Base-by-base conservation (phyloP, 1,284 basidiomycete genomes). In the Cutaneotrichosporon cyanovorans region DNA sequence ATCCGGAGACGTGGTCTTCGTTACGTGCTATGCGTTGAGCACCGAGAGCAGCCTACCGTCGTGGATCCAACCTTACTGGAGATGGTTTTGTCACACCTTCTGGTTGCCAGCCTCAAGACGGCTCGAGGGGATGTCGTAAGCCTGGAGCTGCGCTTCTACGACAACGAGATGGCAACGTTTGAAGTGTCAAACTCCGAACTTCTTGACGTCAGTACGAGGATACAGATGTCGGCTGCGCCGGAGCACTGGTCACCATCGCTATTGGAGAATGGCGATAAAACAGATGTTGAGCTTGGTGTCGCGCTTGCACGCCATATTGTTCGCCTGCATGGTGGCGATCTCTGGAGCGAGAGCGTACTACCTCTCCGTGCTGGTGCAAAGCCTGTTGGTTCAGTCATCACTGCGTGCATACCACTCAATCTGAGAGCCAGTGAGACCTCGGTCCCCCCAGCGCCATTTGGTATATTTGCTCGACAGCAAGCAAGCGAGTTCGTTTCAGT, bases 251-350 rank as follows among this genome's bases (percentile, higher is more conserved):
- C 25, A 7, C 25, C 25, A 12, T 12, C 25, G 25, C 12, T 12
- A 28, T 6, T 10, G 16, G n/a, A 8, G 32, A 14, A 14, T 6
- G 8, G 6, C 7, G 32, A 16, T 6, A 15, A 34, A 15, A 15
- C 9, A 16, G 32, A 34, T 16, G 42, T 40, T 14, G 52, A 34
- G 11, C 36, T 54, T 15, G 44, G 48, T 14, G 34, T 54, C 10
- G 62, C 38, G 50, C 48, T 69, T 2, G 62, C 59, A 1, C 53
- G 58, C 16, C 72, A 73, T 46, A 60, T 75, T 22, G 59, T 76
- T 22, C 68, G 67, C 25, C 55, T 73, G n/a, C 71, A 75, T 45
- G 66, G 63, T 5, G 73, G 73, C 4, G 62, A 67, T 4, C 59
- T 76, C 25, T 41, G 59, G 0, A 66, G 74, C 28, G 47, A 42